Conservation (phyloP, 2,329 filamentous ascomycete species). For the Trichoderma koningiopsis region DNA sequence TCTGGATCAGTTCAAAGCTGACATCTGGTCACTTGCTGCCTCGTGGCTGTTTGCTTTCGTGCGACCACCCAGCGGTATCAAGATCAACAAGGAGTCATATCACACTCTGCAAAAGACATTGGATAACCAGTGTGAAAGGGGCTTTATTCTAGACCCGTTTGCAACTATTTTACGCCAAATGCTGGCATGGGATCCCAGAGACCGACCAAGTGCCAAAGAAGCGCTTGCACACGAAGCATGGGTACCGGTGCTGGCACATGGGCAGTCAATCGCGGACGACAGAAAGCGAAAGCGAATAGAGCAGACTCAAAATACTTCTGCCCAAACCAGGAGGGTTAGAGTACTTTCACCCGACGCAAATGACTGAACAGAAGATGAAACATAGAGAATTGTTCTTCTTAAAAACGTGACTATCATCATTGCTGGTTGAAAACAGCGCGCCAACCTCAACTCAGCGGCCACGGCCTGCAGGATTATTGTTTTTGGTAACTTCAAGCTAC, state of each 20-base stretch:
- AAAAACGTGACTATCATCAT: background rate
- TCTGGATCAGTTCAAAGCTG: background rate
- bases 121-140: background rate
- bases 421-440: background rate
- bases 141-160: background rate
- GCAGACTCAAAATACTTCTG: background rate
- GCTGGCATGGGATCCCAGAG: background rate
- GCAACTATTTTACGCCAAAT: background rate
- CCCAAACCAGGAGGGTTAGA: background rate
- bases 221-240: background rate
- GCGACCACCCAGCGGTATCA: background rate
- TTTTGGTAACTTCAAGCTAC: background rate
- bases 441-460: background rate
- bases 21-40: constrained; percentile 9
- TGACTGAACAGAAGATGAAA: background rate
- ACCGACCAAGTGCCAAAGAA: background rate
- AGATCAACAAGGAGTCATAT: background rate
- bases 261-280: background rate
- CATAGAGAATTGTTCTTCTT: background rate
- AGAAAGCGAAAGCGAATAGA: background rate
- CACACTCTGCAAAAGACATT: background rate
- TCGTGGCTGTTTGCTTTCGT: constrained; percentile 13
- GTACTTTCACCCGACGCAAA: background rate
- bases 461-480: background rate
- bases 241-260: background rate